Percentiles rank a stretch among this genome's conserved stretches.
These are phyloP conservation scores for Narthecium ossifragum DNA, from an alignment of 106 monocot species.

Conservation along the genomic window DNA sequence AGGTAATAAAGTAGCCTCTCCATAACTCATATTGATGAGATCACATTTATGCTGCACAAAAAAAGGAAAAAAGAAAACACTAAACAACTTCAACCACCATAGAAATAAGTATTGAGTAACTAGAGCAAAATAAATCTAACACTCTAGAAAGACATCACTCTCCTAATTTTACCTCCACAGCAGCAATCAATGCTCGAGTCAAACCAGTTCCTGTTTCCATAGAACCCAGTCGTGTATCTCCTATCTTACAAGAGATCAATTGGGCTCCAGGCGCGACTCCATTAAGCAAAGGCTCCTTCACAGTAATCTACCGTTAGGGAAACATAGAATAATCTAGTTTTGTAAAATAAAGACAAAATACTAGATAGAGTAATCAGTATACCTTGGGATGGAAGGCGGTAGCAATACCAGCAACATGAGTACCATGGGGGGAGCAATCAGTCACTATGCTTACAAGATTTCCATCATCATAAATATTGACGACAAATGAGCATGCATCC, in stretches of 20 bases:
- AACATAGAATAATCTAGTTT: too few relatives aligned
- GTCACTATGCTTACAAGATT: slow-evolving; percentile 95
- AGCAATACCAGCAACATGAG: slow-evolving; percentile 98
- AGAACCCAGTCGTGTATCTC: slow-evolving; percentile 83
- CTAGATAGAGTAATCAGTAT: slow-evolving; percentile 7
- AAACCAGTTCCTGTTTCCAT: slow-evolving; percentile 97
- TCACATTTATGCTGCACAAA: slow-evolving; percentile 91
- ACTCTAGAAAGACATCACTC: background rate
- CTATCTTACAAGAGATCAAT: slow-evolving; percentile 96
- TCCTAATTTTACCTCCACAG: slow-evolving; percentile 90
- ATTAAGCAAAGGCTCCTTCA: slow-evolving; percentile 93
- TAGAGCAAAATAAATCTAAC: background rate
- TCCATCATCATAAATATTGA: slow-evolving; percentile 93
- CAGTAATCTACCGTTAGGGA: too few relatives aligned
- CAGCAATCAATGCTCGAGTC: slow-evolving; percentile 82
- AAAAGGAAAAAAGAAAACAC: too few relatives aligned
- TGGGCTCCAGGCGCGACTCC: slow-evolving; percentile 98
- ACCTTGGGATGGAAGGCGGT: slow-evolving; percentile 88
- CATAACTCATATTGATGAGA: slow-evolving; percentile 99
- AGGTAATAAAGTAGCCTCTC: slow-evolving; percentile 77
- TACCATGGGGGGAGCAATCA: slow-evolving; percentile 97
- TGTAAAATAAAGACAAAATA: background rate
- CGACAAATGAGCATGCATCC: slow-evolving; percentile 88
- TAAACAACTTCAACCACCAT: too few relatives aligned
- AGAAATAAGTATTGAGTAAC: slow-evolving; percentile 1